Conservation (phyloP, 192 early-diverging fungal species). For the Backusella luteola region DNA sequence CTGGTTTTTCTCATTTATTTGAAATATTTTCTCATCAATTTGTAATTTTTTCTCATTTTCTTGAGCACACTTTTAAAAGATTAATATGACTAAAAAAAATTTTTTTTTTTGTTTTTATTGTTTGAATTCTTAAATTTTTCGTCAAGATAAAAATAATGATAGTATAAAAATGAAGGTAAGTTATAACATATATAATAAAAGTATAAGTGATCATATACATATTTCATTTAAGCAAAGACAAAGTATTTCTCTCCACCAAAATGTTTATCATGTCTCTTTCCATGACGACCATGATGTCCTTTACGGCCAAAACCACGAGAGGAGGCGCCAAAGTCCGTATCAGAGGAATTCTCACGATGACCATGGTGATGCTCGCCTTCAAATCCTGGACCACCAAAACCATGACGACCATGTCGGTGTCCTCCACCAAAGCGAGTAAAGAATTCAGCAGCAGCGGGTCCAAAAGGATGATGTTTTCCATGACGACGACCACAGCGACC, state of each 20-base stretch:
- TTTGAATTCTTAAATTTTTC: no score
- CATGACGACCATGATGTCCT: not conserved
- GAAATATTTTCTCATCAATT: no score
- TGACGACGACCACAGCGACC: not conserved
- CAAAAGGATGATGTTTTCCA: not conserved
- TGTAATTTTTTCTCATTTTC: no score
- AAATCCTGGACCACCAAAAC: not conserved
- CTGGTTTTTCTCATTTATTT: no score
- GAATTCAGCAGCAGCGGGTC: not conserved
- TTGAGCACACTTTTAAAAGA: not conserved
- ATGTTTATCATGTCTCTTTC: not conserved
- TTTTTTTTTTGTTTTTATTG: not conserved
- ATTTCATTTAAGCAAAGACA: not conserved
- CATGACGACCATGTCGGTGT: not conserved
- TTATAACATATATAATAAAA: not conserved
- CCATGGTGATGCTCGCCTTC: not conserved
- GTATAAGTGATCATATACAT: not conserved
- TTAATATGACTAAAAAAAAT: not conserved
- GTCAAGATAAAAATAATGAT: no score
- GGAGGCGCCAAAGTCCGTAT: not conserved
- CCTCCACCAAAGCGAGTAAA: not conserved
- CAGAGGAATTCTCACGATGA: not conserved
- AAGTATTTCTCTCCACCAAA: not conserved
- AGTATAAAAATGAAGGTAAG: no score
- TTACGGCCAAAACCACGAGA: not conserved